Base-by-base conservation (phyloP, 2,329 filamentous ascomycete species). In the Cercospora nicotianae region DNA sequence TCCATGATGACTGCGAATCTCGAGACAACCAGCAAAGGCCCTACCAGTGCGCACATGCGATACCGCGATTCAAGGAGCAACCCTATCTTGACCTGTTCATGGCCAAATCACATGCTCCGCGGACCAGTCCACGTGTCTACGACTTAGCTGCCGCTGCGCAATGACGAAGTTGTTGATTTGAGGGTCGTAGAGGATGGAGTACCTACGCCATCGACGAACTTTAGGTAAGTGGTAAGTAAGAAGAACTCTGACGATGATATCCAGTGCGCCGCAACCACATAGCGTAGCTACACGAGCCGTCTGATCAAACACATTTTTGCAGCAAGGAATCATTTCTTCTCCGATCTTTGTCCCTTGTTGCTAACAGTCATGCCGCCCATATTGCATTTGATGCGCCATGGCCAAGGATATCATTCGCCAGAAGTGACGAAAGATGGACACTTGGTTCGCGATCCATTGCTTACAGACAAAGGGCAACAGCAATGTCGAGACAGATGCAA, bases 371-470 rank as follows among this genome's bases (percentile, higher is more conserved):
- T 77, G 74, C 61, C 74, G 13, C 74, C 73, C 7, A 67, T 72
- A 39, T 28, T 76, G 13, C 73, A 76, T 66, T 60, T 77, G 10
- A 75, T 77, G 73, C 70, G 75, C 36, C 75, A 77, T 68, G 76
- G 73, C 1, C 74, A 77, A 71, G 76, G 76, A 39, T 76, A 69
- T 51, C 76, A 77, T 65, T 72, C 69, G 12, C 59, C 65, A 26
- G 72, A 67, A 20, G 71, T 76, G 58, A 66, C 68, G 1, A 68
- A 71, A 26, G 67, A 77, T 16, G 75, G 76, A 13, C 69, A 74
- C 55, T 57, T 70, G 39, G 70, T 77, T 8, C 71, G 67, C 8
- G 76, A 77, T 59, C 73, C 76, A 12, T 48, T 62, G 12, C 67
- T 77, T 20, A 77, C 76, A 30, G 69, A 70, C 7, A 63, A 74